Percentiles rank a stretch among this genome's conserved stretches.
These are phyloP conservation scores for Oxyria digyna DNA, from an alignment of 148 eudicot species.

Conservation along the genomic window DNA sequence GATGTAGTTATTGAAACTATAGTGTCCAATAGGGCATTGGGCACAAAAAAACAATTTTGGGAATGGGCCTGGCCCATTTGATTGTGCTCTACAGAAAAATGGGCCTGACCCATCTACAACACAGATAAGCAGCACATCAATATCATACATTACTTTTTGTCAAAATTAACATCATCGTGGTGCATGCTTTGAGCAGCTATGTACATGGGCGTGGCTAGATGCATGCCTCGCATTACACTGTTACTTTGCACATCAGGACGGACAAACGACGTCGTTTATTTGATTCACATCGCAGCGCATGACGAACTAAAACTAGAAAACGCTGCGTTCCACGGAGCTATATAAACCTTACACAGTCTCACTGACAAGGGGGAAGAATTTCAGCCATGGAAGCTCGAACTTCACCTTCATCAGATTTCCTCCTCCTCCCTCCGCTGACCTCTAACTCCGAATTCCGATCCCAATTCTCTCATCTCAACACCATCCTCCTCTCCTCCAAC, in stretches of 20 bases:
- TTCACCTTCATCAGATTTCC: slow-evolving; percentile 20
- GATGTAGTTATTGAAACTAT: too few species aligned
- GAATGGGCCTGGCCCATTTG: too few species aligned
- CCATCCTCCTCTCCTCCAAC: slow-evolving; percentile 24
- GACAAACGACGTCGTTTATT: too few species aligned
- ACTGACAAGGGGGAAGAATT: neutral
- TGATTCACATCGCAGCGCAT: neutral
- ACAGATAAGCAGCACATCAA: neutral
- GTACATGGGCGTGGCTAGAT: neutral
- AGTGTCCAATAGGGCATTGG: too few species aligned
- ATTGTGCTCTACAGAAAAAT: neutral
- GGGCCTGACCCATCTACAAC: neutral
- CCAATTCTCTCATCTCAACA: slow-evolving; percentile 46
- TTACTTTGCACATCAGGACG: neutral
- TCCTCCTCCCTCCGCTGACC: slow-evolving; percentile 17
- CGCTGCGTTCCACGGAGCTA: neutral
- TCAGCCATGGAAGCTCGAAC: slow-evolving; percentile 26
- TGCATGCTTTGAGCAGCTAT: neutral
- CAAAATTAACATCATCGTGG: too few species aligned
- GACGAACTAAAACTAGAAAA: neutral
- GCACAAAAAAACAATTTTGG: too few species aligned
- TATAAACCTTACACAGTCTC: neutral
- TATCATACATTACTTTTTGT: too few species aligned
- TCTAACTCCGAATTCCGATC: slow-evolving; percentile 26
- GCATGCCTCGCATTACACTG: neutral